phyloP scores from a whole-genome alignment of 2,329 filamentous ascomycete genomes.

The Apiospora aurea region DNA sequence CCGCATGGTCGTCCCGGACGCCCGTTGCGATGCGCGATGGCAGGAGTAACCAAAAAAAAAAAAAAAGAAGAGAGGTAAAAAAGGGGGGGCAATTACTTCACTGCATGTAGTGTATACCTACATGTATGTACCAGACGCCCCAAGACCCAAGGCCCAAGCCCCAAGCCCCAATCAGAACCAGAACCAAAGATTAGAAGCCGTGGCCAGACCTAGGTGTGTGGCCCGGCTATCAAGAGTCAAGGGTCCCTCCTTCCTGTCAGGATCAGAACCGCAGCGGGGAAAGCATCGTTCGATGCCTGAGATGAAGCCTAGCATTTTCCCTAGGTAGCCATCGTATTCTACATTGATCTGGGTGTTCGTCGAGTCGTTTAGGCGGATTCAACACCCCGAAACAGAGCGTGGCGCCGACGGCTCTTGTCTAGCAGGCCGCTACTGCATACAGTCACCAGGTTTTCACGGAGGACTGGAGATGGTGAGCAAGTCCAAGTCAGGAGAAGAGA shows the following conservation, averaged over 20 bases:
- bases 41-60: neutral
- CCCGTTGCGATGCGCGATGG: neutral
- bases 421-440: constrained; percentile 18
- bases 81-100: too few species aligned
- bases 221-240: constrained; percentile 11
- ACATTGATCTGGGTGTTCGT: neutral
- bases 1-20: constrained; percentile 17
- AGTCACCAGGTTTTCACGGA: neutral
- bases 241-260: neutral
- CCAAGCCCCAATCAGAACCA: neutral
- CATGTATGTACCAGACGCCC: too few species aligned
- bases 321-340: constrained; percentile 11
- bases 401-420: constrained; percentile 15
- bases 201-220: constrained; percentile 9
- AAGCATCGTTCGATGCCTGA: constrained; percentile 7
- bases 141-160: too few species aligned
- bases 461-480: neutral
- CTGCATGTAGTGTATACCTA: too few species aligned
- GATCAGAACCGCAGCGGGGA: neutral
- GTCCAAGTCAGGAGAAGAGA: neutral
- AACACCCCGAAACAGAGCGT: constrained; percentile 11
- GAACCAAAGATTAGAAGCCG: neutral
- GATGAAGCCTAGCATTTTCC: neutral
- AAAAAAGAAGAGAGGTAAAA: neutral
- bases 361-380: neutral